Evolutionary conservation across 345 rosid genomes (phyloP).

Genomic region (Hypericum perforatum): DNA sequence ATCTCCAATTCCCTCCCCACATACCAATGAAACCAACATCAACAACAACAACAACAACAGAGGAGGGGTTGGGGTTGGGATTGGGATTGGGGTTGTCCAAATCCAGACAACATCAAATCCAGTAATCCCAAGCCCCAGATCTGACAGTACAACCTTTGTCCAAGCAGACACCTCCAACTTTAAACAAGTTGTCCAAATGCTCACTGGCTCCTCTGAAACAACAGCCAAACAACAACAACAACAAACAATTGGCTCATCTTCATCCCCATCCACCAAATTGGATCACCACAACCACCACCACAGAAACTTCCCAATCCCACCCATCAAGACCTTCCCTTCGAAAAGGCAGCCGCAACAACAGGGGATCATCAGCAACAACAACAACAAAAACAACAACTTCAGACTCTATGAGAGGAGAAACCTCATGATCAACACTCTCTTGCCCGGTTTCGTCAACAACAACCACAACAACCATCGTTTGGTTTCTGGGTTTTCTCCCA

Average conservation of each 20-base stretch:
- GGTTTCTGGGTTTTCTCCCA: constrained; percentile 41
- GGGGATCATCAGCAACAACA: constrained; percentile 11
- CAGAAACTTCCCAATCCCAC: constrained; percentile 15
- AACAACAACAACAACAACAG: constrained; percentile 12
- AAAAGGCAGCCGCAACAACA: too few species aligned
- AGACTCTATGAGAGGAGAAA: constrained; percentile 89
- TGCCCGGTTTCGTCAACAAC: constrained; percentile 27
- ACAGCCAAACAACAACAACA: too few species aligned
- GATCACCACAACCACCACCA: background rate
- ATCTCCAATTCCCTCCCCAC: constrained; percentile 49
- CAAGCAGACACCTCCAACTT: constrained; percentile 1
- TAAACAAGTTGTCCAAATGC: constrained; percentile 4
- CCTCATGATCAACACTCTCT: constrained; percentile 78
- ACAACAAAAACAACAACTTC: constrained; percentile 50
- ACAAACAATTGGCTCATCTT: background rate
- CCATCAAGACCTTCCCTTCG: constrained; percentile 17
- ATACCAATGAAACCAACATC: constrained; percentile 25
- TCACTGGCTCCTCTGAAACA: constrained; percentile 2
- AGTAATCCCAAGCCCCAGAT: background rate
- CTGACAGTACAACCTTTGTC: background rate
- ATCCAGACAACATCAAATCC: constrained; percentile 12
- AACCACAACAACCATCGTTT: constrained; percentile 7
- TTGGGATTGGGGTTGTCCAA: constrained; percentile 15
- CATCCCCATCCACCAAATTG: background rate
- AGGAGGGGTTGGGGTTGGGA: too few species aligned